Base-by-base conservation (phyloP, 345 rosid species). In the Aquilaria yunnanensis region DNA sequence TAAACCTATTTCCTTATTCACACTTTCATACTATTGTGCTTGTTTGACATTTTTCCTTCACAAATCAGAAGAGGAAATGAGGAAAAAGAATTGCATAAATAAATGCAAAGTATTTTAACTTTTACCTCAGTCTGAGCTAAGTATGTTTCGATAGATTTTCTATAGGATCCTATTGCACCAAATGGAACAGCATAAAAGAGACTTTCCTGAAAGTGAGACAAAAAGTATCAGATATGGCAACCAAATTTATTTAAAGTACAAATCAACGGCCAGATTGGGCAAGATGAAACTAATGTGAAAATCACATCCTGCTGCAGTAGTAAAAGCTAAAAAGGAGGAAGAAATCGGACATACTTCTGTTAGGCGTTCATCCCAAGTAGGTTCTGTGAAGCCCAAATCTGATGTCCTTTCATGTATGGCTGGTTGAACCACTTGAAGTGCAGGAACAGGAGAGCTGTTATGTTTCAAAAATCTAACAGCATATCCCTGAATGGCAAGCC, bases 151-250 rank as follows among this genome's bases (percentile, higher is more conserved):
- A 95, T 87, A 65, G 92, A 91, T 57, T 69, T 79, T 70, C 89
- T 76, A 75, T 95, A 95, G 56, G 78, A 66, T 70, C 75, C 91
- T 84, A 83, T 84, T 62, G 99, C 96, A 65, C 96, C 89, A 9
- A 80, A 77, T 47, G 99, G 91, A 70, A 95, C 80, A 9, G 89
- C 88, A 75, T 91, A 89, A 75, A 91, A 95, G 61, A 95, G 85
- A 79, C 90, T 89, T 77, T 89, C 94, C 99, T 95, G 96, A 70
- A 75, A 65, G 56, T 64, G 71, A 65, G 50, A 62, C 47, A 76
- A 65, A 59, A 61, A 57, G 67, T 31, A 45, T 14, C n/a, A 66
- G 59, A 61, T 34, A 52, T 10, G 33, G 45, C 61, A 65, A 29
- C 61, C 14, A 13, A 2, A 64, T 48, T 9, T 61, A 60, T 54